These are phyloP conservation scores for Penicillium tannophilum DNA, from an alignment of 495 filamentous ascomycete species.

Conservation along the genomic window DNA sequence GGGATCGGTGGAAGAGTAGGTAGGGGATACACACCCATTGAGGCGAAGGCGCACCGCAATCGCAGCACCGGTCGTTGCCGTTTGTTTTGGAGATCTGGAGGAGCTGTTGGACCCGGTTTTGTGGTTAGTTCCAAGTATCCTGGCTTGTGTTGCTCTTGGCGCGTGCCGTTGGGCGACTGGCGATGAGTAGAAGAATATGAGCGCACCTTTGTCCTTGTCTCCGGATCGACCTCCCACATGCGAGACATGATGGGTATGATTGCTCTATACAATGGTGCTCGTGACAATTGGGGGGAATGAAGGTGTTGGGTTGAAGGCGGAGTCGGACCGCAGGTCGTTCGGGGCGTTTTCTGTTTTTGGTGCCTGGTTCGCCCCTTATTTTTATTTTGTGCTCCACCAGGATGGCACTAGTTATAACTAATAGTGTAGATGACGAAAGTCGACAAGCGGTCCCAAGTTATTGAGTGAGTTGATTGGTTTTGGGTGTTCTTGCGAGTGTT, in stretches of 20 bases:
- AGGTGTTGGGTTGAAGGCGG: constrained; percentile 8
- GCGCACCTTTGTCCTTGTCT: constrained; percentile 85
- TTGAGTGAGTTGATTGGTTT: constrained; percentile 14
- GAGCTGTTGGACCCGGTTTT: constrained; percentile 55
- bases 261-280: constrained; percentile 8
- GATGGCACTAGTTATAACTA: background rate
- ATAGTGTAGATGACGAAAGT: background rate
- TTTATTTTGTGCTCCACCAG: constrained; percentile 9
- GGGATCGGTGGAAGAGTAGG: background rate
- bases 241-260: constrained; percentile 45
- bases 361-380: constrained; percentile 16
- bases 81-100: constrained; percentile 84
- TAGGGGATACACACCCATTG: constrained; percentile 68
- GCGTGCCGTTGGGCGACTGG: constrained; percentile 10
- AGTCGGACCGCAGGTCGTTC: constrained; percentile 14
- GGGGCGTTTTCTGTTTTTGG: constrained; percentile 11
- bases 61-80: constrained; percentile 85
- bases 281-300: constrained; percentile 12
- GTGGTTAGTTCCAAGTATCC: constrained; percentile 18
- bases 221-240: constrained; percentile 98
- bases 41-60: constrained; percentile 90
- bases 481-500: constrained; percentile 17
- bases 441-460: background rate
- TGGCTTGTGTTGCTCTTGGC: background rate
- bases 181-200: background rate